These are phyloP conservation scores for Coprinellus micaceus DNA, from an alignment of 768 basidiomycete genomes.

Conservation along the genomic window DNA sequence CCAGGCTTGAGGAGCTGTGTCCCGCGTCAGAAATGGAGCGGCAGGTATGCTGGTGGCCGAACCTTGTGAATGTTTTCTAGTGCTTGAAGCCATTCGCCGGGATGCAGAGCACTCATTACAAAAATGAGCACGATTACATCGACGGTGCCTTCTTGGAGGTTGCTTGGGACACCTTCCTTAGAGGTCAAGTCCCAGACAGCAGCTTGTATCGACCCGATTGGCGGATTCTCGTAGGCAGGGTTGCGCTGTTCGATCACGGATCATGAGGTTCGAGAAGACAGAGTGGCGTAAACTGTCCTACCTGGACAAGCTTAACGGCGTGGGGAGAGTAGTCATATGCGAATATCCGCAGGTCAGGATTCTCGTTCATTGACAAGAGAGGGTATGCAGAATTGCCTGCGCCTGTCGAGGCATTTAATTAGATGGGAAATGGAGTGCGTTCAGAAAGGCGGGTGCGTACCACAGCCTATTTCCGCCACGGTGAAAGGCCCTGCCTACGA, in stretches of 20 bases:
- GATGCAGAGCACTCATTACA: constrained; percentile 90
- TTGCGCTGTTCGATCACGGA: constrained; percentile 49
- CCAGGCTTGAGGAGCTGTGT: constrained; percentile 84
- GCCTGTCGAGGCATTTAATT: no score
- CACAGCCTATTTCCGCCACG: constrained; percentile 90
- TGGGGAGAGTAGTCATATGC: constrained; percentile 91
- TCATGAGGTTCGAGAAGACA: constrained; percentile 1
- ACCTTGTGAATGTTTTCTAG: constrained; percentile 78
- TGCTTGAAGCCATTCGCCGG: constrained; percentile 84
- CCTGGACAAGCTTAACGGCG: constrained; percentile 89
- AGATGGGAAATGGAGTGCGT: no score
- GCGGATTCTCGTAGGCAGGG: constrained; percentile 62
- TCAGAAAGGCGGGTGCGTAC: constrained; percentile 30
- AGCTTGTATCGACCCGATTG: constrained; percentile 68
- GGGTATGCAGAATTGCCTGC: constrained; percentile 96
- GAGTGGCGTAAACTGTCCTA: constrained; percentile 25
- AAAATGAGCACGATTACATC: constrained; percentile 93
- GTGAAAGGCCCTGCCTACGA: constrained; percentile 69
- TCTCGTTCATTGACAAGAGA: constrained; percentile 75
- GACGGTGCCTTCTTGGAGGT: constrained; percentile 62
- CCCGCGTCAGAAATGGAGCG: neutral
- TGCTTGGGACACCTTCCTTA: constrained; percentile 52
- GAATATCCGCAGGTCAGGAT: constrained; percentile 66
- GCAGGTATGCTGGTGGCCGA: constrained; percentile 13
- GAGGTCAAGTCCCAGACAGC: constrained; percentile 92